These are phyloP conservation scores for Colletotrichum magnum DNA, from an alignment of 2,329 filamentous ascomycete species.

Conservation along the genomic window DNA sequence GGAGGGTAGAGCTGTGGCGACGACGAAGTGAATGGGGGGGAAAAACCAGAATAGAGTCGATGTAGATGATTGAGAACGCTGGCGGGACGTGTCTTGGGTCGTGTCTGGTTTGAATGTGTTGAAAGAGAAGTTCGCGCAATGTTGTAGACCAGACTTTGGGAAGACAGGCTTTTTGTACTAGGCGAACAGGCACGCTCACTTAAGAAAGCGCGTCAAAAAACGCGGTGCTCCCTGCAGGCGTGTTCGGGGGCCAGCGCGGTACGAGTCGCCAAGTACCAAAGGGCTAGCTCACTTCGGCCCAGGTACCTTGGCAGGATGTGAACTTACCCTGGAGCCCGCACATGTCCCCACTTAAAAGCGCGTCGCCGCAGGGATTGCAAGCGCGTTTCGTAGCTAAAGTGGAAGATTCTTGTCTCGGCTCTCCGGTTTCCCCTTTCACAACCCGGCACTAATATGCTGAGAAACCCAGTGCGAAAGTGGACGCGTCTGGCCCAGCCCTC, in stretches of 20 bases:
- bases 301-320: neutral
- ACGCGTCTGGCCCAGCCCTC: slow-evolving; percentile 33
- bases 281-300: neutral
- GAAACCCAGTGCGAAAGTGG: slow-evolving; percentile 18
- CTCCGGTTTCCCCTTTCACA: slow-evolving; percentile 26
- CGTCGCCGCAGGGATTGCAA: slow-evolving; percentile 24
- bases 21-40: slow-evolving; percentile 4
- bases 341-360: slow-evolving; percentile 31
- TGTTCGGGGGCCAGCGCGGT: neutral
- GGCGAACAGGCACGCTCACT: slow-evolving; percentile 30
- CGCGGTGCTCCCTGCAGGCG: too few species aligned
- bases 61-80: slow-evolving; percentile 30
- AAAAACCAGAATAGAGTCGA: slow-evolving; percentile 36
- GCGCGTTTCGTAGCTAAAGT: slow-evolving; percentile 37
- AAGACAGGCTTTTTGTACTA: slow-evolving; percentile 41
- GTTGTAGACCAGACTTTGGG: slow-evolving; percentile 10
- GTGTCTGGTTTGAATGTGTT: slow-evolving; percentile 28
- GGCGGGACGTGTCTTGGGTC: slow-evolving; percentile 1
- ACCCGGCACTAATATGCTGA: slow-evolving; percentile 14
- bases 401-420: slow-evolving; percentile 28
- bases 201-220: slow-evolving; percentile 34
- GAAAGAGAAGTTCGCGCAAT: slow-evolving; percentile 17
- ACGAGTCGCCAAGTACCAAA: neutral
- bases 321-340: neutral
- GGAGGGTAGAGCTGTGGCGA: neutral